A percentile compares a stretch with the other conserved stretches of the same genome.
phyloP scores from a whole-genome alignment of 2,329 filamentous ascomycete genomes.

The Hortaea sp. region DNA sequence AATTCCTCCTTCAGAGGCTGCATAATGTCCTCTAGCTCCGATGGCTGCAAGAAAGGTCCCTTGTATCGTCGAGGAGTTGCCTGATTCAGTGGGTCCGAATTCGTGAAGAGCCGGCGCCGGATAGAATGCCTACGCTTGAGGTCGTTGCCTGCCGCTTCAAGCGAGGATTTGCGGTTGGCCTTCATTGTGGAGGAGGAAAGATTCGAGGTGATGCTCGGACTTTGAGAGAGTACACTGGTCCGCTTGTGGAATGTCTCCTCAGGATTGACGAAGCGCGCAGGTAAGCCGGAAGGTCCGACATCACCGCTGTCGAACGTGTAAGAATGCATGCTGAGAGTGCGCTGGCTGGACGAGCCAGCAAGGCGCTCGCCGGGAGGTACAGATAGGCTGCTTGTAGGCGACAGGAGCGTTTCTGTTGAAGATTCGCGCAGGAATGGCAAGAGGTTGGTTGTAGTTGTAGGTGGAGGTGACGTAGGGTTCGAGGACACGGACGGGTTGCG shows the following conservation, averaged over 20 bases:
- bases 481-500: not conserved
- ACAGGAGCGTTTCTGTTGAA: slow-evolving; percentile 6
- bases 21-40: slow-evolving; percentile 25
- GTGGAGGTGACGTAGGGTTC: not conserved
- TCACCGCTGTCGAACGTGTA: not conserved
- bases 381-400: not conserved
- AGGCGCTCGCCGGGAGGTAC: not conserved
- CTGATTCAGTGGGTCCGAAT: not conserved
- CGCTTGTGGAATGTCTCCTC: not conserved
- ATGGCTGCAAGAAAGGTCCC: slow-evolving; percentile 23
- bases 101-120: not conserved
- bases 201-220: not conserved
- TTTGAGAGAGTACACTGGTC: not conserved
- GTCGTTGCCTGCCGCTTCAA: not conserved
- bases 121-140: not conserved
- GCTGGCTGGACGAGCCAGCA: not conserved
- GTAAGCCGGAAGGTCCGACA: not conserved
- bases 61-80: not conserved
- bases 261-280: not conserved
- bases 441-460: not conserved
- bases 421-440: slow-evolving; percentile 7
- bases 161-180: not conserved
- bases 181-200: too few species aligned
- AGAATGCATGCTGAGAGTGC: not conserved
- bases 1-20: slow-evolving; percentile 18